phyloP scores from a whole-genome alignment of 345 rosid genomes.

The Limnanthes douglasii region DNA sequence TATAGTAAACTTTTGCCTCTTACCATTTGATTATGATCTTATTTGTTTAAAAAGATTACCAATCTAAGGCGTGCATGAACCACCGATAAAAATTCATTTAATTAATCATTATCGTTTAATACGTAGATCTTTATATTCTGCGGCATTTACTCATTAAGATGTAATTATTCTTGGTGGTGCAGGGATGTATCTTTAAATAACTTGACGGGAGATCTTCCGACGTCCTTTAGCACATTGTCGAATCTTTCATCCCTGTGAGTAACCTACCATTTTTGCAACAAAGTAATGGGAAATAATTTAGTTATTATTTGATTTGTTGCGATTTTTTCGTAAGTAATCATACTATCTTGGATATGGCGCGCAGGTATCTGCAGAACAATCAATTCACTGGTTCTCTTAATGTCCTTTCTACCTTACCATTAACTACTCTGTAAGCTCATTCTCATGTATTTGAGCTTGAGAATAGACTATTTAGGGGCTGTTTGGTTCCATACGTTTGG shows the following conservation, averaged over 20 bases:
- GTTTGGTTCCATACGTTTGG: too few species aligned
- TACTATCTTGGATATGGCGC: constrained; percentile 14
- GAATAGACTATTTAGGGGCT: neutral
- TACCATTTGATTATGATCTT: too few species aligned
- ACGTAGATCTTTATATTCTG: too few species aligned
- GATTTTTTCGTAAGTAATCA: neutral
- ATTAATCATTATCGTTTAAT: too few species aligned
- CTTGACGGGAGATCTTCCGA: constrained; percentile 82
- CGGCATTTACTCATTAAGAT: too few species aligned
- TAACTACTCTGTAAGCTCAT: constrained; percentile 64
- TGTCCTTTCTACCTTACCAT: constrained; percentile 50
- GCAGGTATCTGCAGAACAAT: constrained; percentile 87
- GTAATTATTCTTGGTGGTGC: constrained; percentile 7
- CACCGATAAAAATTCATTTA: too few species aligned
- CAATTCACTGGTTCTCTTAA: constrained; percentile 67
- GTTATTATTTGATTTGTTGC: neutral
- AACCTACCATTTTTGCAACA: constrained; percentile 7
- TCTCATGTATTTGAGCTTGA: neutral
- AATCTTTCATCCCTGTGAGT: constrained; percentile 76
- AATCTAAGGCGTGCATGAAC: too few species aligned
- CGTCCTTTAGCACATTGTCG: constrained; percentile 51
- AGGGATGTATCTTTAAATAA: constrained; percentile 96
- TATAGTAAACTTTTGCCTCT: too few species aligned
- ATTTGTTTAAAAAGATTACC: too few species aligned
- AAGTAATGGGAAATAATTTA: neutral